Conservation (phyloP, 192 early-diverging fungal genomes). For the Coemansia sp. region DNA sequence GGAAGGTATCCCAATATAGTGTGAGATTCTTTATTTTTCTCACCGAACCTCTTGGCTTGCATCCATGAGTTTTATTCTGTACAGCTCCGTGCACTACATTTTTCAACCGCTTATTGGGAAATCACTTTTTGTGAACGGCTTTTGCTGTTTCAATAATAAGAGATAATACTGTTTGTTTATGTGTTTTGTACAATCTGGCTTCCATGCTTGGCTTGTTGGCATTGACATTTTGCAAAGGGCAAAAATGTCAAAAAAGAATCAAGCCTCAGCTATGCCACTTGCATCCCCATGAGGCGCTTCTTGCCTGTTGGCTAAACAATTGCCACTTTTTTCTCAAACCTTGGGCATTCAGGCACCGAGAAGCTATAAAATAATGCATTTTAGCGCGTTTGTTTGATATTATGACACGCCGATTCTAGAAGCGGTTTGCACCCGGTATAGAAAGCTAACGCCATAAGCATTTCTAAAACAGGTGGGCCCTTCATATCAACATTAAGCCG, state of each 20-base stretch:
- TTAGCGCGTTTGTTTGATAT: not conserved
- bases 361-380: not conserved
- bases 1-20: not conserved
- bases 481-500: slow-evolving; percentile 1
- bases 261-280: too few relatives aligned
- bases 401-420: slow-evolving; percentile 7
- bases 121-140: not conserved
- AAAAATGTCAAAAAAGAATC: too few relatives aligned
- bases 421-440: not conserved
- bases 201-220: not conserved
- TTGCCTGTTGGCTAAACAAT: not conserved
- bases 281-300: not conserved
- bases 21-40: not conserved
- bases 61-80: not conserved
- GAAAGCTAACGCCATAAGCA: not conserved
- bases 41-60: not conserved
- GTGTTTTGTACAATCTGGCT: not conserved
- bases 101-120: not conserved
- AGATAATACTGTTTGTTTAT: not conserved
- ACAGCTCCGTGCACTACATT: not conserved
- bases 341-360: not conserved
- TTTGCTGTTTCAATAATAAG: not conserved
- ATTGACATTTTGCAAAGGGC: too few relatives aligned
- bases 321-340: not conserved
- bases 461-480: not conserved